Evolutionary conservation across 768 basidiomycete species (phyloP), one percentile per base, ranked within the genome.

Genomic region (Lactarius hatsudake): DNA sequence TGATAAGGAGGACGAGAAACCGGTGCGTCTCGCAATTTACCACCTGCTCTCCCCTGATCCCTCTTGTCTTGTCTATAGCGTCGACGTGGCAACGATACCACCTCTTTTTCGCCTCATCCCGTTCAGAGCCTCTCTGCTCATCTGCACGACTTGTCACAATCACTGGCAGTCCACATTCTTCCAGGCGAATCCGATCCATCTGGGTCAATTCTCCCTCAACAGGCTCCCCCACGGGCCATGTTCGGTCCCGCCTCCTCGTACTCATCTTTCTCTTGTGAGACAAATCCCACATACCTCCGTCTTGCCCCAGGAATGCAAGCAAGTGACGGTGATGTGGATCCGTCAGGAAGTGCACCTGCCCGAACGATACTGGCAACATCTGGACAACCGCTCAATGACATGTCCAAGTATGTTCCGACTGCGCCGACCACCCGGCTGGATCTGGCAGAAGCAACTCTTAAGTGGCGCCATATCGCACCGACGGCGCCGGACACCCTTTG

Each of bases 401-500:
- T 98, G 79, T 94, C 87, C 83, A 96, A 94, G 75, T 99, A 99
- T 77, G 80, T 98, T 51, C 83, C 85, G 13, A 82, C 86, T 9
- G 87, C 86, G 8, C 86, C 87, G 8, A 81, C 84, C 64, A 89
- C 90, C n/a, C 83, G 89, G 48, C 75, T 96, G 40, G 84, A 84
- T 3, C 82, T 98, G 67, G 84, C 93, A 12, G 84, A 87, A 73
- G 81, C 88, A 51, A 96, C 94, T 13, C 81, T 99, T 40, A 85
- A 82, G 72, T 99, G 96, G 97, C 81, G 95, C 65, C 96, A 98
- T 79, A 87, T 97, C 76, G 95, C 97, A n/a, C 97, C 97, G 4
- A 98, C 97, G 9, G 96, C 96, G 30, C 97, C 97, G 32, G 97
- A 99, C 77, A 99, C 97, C 1, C 83, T 99, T 4, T 98, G 95